Base-by-base conservation (phyloP, 78 protist species). In the Parvularia atlantis region DNA sequence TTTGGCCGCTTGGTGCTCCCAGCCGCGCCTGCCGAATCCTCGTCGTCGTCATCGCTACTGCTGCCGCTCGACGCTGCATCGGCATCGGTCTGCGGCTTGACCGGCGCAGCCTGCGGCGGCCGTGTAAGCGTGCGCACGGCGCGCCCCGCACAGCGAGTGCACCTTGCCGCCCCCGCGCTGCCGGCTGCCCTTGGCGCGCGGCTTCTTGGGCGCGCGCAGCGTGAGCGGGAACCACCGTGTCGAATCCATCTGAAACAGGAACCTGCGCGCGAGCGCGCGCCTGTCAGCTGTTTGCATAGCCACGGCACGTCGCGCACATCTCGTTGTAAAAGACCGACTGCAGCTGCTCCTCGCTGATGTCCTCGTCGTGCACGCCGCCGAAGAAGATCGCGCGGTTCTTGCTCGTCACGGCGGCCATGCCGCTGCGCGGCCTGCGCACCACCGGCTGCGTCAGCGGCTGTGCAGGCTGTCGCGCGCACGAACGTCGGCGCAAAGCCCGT, bases 351-450 rank as follows among this genome's bases (percentile, higher is more conserved):
- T 36, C 76, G 22, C 31, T 59, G 36, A 1, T 35, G 41, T 40
- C 76, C 24, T 71, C 76, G 52, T 71, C 76, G 24, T 39, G 1
- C 26, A 56, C 76, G 30, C 76, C 76, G 28, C 76, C 76, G 33
- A 71, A 46, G 53, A 52, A 30, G n/a, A n/a, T n/a, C n/a, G n/a
- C n/a, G n/a, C n/a, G n/a, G n/a, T n/a, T n/a, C n/a, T n/a, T n/a
- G n/a, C n/a, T n/a, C n/a, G n/a, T n/a, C n/a, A n/a, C n/a, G n/a
- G n/a, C n/a, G n/a, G n/a, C n/a, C n/a, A n/a, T n/a, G n/a, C n/a
- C n/a, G n/a, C n/a, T n/a, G n/a, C n/a, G n/a, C n/a, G n/a, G n/a
- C n/a, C n/a, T n/a, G n/a, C n/a, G n/a, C n/a, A n/a, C n/a, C n/a
- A n/a, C n/a, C n/a, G n/a, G n/a, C n/a, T n/a, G n/a, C n/a, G n/a